Conservation (phyloP, 805 yeast genomes). For the Candida manassasensis region DNA sequence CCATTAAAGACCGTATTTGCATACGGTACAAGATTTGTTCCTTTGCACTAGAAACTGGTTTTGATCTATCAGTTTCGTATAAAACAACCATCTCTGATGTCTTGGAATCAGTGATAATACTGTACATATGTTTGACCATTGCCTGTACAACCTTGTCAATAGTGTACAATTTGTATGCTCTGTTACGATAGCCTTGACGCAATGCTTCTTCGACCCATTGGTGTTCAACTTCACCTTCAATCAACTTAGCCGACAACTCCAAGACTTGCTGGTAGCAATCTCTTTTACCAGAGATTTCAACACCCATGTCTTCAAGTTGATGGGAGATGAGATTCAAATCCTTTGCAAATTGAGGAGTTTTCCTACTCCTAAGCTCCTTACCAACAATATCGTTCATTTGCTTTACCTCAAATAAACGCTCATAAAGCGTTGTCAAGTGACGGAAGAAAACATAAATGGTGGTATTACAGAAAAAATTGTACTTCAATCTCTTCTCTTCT, state of each 20-base stretch:
- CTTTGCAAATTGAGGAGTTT: conserved; percentile 71
- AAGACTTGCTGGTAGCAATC: conserved; percentile 79
- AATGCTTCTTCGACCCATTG: conserved; percentile 93
- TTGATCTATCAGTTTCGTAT: conserved; percentile 75
- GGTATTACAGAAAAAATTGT: conserved; percentile 82
- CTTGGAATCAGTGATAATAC: conserved; percentile 71
- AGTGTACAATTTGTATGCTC: conserved; percentile 88
- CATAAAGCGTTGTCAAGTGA: conserved; percentile 74
- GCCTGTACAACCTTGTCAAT: conserved; percentile 85
- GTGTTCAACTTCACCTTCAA: conserved; percentile 89
- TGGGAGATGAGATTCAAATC: conserved; percentile 79
- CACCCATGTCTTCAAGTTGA: conserved; percentile 76
- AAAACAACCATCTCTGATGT: conserved; percentile 75
- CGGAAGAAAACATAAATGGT: conserved; percentile 88
- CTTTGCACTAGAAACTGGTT: conserved; percentile 63
- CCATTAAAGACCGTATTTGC: conserved; percentile 76
- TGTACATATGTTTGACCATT: conserved; percentile 74
- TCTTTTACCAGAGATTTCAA: conserved; percentile 56
- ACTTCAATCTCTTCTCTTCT: conserved; percentile 46
- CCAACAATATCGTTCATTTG: conserved; percentile 62
- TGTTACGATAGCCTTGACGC: conserved; percentile 91
- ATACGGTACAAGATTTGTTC: conserved; percentile 89
- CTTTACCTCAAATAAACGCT: conserved; percentile 76
- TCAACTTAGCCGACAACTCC: conserved; percentile 63
- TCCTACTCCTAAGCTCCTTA: conserved; percentile 62